phyloP scores from a whole-genome alignment of 306 rosid species.

The Castanopsis chinensis region DNA sequence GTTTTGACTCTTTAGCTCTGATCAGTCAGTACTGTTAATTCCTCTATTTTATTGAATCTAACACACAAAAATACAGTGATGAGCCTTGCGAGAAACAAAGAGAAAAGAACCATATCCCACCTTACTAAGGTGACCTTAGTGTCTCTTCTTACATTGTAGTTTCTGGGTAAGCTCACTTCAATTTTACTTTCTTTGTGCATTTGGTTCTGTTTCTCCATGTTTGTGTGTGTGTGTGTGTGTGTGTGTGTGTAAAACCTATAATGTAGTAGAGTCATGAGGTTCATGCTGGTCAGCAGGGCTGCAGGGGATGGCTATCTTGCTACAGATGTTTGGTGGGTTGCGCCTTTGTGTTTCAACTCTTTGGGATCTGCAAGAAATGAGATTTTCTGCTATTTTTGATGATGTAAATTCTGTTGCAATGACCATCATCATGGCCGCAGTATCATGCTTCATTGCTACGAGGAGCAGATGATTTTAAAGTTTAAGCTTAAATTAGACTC shows the following conservation, averaged over 20 bases:
- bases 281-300: neutral
- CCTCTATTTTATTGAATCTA: neutral
- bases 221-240: too few species aligned
- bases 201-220: neutral
- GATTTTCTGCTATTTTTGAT: constrained; percentile 33
- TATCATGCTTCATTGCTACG: constrained; percentile 36
- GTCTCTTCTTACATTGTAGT: neutral
- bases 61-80: too few species aligned
- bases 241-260: neutral
- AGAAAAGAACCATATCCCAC: neutral
- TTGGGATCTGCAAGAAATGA: constrained; percentile 54
- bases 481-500: neutral
- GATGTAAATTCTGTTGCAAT: constrained; percentile 19
- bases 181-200: neutral
- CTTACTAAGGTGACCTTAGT: neutral
- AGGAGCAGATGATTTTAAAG: constrained; percentile 13
- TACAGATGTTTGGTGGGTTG: constrained; percentile 22
- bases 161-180: neutral
- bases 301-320: constrained; percentile 24
- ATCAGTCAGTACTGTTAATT: neutral
- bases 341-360: constrained; percentile 34
- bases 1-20: neutral
- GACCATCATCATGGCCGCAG: constrained; percentile 26
- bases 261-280: neutral
- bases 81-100: neutral